These are phyloP conservation scores for Acacia pycnantha DNA, from an alignment of 331 rosid genomes.

Conservation along the genomic window DNA sequence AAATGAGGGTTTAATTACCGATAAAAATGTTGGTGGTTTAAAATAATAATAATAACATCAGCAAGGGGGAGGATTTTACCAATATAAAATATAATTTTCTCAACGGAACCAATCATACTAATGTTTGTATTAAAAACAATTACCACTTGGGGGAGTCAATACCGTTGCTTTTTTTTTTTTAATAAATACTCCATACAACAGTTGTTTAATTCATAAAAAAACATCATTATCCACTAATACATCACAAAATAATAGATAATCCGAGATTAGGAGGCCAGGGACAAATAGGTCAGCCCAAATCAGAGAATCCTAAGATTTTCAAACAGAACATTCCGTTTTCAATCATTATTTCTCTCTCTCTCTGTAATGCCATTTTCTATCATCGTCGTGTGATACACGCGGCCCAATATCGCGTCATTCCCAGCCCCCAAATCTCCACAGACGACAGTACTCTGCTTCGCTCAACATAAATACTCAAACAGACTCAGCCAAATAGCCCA, in stretches of 20 bases:
- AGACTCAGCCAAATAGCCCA: not conserved
- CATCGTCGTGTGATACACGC: not conserved
- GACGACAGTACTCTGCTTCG: not conserved
- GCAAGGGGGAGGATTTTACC: too few relatives aligned
- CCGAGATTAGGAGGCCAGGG: not conserved
- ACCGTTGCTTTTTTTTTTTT: not conserved
- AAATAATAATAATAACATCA: too few relatives aligned
- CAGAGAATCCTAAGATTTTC: constrained; percentile 15
- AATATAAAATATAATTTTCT: too few relatives aligned
- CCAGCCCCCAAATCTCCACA: not conserved
- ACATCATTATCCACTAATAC: constrained; percentile 7
- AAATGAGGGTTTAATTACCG: too few relatives aligned
- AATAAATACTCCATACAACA: too few relatives aligned
- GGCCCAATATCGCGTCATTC: not conserved
- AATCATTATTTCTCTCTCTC: not conserved
- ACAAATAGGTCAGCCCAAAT: constrained; percentile 3
- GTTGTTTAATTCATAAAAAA: not conserved
- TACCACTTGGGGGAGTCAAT: not conserved
- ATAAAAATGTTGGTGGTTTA: too few relatives aligned
- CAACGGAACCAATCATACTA: not conserved
- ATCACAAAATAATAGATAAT: not conserved
- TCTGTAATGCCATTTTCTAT: not conserved
- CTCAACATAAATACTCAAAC: not conserved
- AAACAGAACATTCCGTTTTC: constrained; percentile 12
- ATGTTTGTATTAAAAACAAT: not conserved